phyloP scores from a whole-genome alignment of 495 filamentous ascomycete genomes.

The Lentithecium fluviatile region DNA sequence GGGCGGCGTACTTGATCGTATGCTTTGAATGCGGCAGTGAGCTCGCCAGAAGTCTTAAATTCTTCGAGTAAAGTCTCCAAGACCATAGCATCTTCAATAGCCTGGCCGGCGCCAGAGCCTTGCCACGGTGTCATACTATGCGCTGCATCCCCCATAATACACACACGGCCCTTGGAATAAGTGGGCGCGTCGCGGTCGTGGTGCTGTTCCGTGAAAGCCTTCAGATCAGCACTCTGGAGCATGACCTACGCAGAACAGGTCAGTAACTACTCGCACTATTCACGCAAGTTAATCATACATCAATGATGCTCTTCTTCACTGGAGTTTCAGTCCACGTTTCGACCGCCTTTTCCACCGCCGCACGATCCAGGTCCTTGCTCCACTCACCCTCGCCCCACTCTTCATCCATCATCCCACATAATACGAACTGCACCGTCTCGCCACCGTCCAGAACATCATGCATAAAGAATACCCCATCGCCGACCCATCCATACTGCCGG shows the following conservation, averaged over 20 bases:
- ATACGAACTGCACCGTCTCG: conserved; percentile 14
- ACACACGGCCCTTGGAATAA: conserved; percentile 10
- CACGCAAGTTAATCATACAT: background rate
- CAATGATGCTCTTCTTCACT: conserved; percentile 13
- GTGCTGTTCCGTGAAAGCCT: conserved; percentile 10
- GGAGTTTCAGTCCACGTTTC: conserved; percentile 6
- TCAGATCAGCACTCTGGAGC: conserved; percentile 13
- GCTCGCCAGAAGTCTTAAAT: conserved; percentile 1
- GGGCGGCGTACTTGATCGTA: conserved; percentile 42
- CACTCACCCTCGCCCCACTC: conserved; percentile 1
- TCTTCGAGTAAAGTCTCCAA: conserved; percentile 30
- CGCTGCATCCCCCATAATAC: conserved; percentile 36
- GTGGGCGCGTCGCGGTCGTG: conserved; percentile 6
- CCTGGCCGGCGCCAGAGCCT: conserved; percentile 34
- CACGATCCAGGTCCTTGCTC: conserved; percentile 12
- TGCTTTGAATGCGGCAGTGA: conserved; percentile 38
- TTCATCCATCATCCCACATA: conserved; percentile 3
- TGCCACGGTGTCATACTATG: conserved; percentile 36
- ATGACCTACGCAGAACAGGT: no score
- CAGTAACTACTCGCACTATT: background rate
- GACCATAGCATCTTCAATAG: conserved; percentile 41
- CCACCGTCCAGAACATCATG: conserved; percentile 16
- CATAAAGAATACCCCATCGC: conserved; percentile 19
- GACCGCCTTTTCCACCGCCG: background rate
- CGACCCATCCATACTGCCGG: conserved; percentile 22